Evolutionary conservation across 2,329 filamentous ascomycete species (phyloP), one percentile per base, ranked within the genome.

Genomic region (Grosmannia huntii): DNA sequence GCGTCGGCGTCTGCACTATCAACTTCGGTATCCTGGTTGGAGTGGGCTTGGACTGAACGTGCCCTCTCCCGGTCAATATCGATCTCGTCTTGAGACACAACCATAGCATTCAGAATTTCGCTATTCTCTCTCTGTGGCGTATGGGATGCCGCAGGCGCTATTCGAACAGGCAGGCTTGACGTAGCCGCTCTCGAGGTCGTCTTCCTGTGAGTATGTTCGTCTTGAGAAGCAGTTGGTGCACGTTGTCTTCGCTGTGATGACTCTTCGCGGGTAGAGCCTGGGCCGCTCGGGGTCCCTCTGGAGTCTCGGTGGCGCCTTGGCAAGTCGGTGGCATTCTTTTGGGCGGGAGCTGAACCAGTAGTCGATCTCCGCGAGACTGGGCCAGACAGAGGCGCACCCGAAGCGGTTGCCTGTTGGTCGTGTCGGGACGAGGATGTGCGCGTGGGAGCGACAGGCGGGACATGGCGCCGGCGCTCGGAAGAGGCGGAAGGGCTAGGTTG

Each of bases 391-490:
- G 55, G 54, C 11, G 31, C 56, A 9, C 53, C 21, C 5, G 50
- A 25, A 38, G 56, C 51, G 14, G 61, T 33, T 3, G 49, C 23
- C 21, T 52, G 71, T 65, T 65, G 72, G 67, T 62, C 68, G 69
- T 73, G 78, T 63, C 84, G 81, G 63, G 83, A 86, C 50, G 89
- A 94, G 16, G 90, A 95, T 9, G 88, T 91, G 67, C 90, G 83
- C 41, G 89, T 88, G 53, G 88, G 90, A 58, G 87, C 85, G 65
- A 89, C 79, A 27, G 88, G 86, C 57, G 87, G 80, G 2, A 27
- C 57, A 72, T 76, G 81, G 72, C 73, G 80, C 73, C 76, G 75
- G 66, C 77, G 76, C 66, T 79, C 78, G 61, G 76, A 73, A 59
- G 74, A 66, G 23, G 75, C 65, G 31, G 73, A 69, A 5, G 58